phyloP scores from a whole-genome alignment of 2,329 filamentous ascomycete genomes.

The Exophiala bonariae region DNA sequence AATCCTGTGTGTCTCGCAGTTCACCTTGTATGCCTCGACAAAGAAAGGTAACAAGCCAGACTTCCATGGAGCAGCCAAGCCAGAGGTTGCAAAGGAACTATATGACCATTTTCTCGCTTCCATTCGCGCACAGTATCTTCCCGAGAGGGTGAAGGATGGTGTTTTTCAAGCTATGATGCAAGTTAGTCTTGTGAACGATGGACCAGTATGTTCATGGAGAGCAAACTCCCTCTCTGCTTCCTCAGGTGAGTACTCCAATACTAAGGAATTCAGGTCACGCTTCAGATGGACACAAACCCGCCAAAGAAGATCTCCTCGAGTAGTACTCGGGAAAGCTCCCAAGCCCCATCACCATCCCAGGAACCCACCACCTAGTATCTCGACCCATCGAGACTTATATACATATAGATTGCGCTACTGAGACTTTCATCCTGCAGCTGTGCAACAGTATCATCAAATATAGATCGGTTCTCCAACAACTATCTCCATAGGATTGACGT shows the following conservation, averaged over 20 bases:
- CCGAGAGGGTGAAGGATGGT: constrained; percentile 85
- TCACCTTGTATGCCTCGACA: constrained; percentile 88
- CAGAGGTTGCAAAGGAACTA: constrained; percentile 73
- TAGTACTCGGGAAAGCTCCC: constrained; percentile 17
- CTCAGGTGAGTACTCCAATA: constrained; percentile 1
- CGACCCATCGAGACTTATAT: neutral
- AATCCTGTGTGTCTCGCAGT: constrained; percentile 96
- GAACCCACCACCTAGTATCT: neutral
- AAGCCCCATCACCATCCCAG: constrained; percentile 9
- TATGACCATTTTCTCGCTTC: constrained; percentile 83
- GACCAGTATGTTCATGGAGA: constrained; percentile 58
- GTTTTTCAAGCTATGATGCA: constrained; percentile 99
- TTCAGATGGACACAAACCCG: constrained; percentile 48
- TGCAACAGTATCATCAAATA: no score
- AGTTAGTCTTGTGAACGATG: constrained; percentile 86
- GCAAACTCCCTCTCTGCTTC: neutral
- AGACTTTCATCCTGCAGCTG: no score
- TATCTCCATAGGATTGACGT: no score
- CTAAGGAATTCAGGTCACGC: constrained; percentile 28
- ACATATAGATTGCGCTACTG: neutral
- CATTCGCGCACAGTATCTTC: constrained; percentile 69
- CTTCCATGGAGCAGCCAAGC: constrained; percentile 83
- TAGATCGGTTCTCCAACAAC: no score
- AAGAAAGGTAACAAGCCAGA: constrained; percentile 95
- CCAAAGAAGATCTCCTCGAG: constrained; percentile 36